Evolutionary conservation across 768 basidiomycete species (phyloP).

Genomic region (Suillus brevipes): DNA sequence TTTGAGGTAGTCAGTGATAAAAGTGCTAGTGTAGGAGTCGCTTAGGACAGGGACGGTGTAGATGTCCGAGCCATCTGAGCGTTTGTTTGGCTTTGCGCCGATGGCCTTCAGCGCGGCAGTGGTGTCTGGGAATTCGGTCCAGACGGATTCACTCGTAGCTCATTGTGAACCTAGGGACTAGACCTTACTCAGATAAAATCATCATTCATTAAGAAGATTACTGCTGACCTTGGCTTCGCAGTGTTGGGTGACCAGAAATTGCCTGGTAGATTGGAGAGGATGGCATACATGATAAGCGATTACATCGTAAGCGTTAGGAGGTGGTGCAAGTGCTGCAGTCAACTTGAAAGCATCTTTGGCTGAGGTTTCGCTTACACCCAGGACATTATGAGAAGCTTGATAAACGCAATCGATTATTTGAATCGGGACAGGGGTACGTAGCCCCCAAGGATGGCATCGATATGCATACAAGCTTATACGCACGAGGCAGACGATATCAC

Average conservation of each 20-base stretch:
- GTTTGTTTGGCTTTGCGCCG: conserved; percentile 28
- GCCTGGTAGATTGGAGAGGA: conserved; percentile 31
- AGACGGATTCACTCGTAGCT: conserved; percentile 40
- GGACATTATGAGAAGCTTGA: background rate
- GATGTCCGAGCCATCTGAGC: conserved; percentile 15
- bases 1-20: conserved; percentile 30
- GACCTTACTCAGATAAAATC: background rate
- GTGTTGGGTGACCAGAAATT: conserved; percentile 38
- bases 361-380: too few relatives aligned
- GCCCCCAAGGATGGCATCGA: background rate
- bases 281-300: conserved; percentile 38
- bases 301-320: conserved; percentile 14
- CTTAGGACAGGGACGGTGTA: conserved; percentile 38
- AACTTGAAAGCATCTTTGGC: background rate
- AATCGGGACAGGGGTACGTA: background rate
- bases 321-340: background rate
- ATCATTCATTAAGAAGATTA: background rate
- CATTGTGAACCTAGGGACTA: conserved; percentile 24
- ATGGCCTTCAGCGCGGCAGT: conserved; percentile 34
- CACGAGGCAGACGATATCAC: background rate
- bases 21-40: conserved; percentile 28
- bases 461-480: background rate
- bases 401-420: background rate
- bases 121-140: conserved; percentile 52
- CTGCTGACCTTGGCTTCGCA: conserved; percentile 37